Conservation (phyloP, 2,329 filamentous ascomycete genomes). For the Penicillium capsulatum region DNA sequence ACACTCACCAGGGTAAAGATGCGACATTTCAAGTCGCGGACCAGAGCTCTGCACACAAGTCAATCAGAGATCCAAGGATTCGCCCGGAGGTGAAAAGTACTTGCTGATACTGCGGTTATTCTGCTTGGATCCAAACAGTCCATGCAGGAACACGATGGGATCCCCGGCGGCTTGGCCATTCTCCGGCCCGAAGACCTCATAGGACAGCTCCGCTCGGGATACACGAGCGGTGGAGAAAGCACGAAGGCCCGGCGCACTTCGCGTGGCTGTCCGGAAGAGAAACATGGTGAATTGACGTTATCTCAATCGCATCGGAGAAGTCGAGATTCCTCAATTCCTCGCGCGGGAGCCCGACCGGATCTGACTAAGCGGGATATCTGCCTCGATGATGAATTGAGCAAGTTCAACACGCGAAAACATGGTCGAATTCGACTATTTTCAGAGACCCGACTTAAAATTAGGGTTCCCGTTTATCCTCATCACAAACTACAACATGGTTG, state of each 20-base stretch:
- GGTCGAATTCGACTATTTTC: too few relatives aligned
- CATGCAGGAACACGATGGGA: constrained; percentile 85
- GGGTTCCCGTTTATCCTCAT: too few relatives aligned
- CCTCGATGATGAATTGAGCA: too few relatives aligned
- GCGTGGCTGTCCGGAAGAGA: constrained; percentile 10
- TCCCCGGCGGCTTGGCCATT: constrained; percentile 35
- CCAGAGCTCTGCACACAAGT: constrained; percentile 67
- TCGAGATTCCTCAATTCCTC: too few relatives aligned
- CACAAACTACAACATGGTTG: too few relatives aligned
- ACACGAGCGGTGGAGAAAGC: constrained; percentile 32
- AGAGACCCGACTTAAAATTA: too few relatives aligned
- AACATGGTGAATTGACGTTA: not conserved
- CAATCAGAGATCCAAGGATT: too few relatives aligned
- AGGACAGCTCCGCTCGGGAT: constrained; percentile 30
- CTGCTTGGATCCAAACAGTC: constrained; percentile 90
- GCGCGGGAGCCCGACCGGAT: too few relatives aligned
- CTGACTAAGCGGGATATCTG: too few relatives aligned
- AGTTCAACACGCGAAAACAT: too few relatives aligned
- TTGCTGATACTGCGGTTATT: constrained; percentile 94
- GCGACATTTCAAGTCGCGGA: constrained; percentile 71
- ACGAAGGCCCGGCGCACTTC: constrained; percentile 17
- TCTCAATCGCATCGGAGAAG: too few relatives aligned
- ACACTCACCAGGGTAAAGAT: constrained; percentile 72
- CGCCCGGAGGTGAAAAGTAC: constrained; percentile 60
- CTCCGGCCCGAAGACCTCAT: constrained; percentile 37